phyloP scores from a whole-genome alignment of 2,329 filamentous ascomycete species.

The Orbilia quercus region DNA sequence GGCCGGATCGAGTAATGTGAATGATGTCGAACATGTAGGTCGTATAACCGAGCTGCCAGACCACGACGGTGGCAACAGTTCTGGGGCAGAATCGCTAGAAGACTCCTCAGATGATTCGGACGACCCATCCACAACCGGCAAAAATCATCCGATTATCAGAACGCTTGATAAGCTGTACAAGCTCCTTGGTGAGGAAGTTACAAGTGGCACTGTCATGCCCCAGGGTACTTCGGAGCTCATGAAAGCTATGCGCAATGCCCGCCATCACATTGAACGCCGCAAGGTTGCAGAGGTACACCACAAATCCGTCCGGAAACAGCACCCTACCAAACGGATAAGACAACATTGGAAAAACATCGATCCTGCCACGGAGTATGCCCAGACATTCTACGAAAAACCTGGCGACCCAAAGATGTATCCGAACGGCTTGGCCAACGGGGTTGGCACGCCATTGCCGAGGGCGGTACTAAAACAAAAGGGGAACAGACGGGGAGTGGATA shows the following conservation, averaged over 20 bases:
- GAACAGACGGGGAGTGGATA: background rate
- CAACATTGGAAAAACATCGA: background rate
- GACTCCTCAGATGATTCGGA: slow-evolving; percentile 8
- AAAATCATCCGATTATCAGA: slow-evolving; percentile 39
- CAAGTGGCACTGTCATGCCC: slow-evolving; percentile 4
- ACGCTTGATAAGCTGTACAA: slow-evolving; percentile 31
- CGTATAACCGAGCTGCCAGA: slow-evolving; percentile 6
- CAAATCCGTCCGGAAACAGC: background rate
- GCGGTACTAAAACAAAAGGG: background rate
- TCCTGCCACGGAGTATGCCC: background rate
- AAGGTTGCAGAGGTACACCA: slow-evolving; percentile 25
- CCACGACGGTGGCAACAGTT: background rate
- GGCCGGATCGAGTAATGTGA: background rate
- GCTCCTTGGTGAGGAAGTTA: slow-evolving; percentile 9
- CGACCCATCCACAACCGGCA: slow-evolving; percentile 3
- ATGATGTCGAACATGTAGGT: background rate
- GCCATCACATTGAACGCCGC: slow-evolving; percentile 17
- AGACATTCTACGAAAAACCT: background rate
- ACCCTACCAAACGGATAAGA: slow-evolving; percentile 3
- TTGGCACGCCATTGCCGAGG: background rate
- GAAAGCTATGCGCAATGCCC: slow-evolving; percentile 8
- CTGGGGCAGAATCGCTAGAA: background rate
- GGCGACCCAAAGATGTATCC: background rate
- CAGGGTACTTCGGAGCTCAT: slow-evolving; percentile 27
- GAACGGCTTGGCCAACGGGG: background rate